These are phyloP conservation scores for Phytophthora meadii DNA, from an alignment of 352 stramenopile species.

Conservation along the genomic window DNA sequence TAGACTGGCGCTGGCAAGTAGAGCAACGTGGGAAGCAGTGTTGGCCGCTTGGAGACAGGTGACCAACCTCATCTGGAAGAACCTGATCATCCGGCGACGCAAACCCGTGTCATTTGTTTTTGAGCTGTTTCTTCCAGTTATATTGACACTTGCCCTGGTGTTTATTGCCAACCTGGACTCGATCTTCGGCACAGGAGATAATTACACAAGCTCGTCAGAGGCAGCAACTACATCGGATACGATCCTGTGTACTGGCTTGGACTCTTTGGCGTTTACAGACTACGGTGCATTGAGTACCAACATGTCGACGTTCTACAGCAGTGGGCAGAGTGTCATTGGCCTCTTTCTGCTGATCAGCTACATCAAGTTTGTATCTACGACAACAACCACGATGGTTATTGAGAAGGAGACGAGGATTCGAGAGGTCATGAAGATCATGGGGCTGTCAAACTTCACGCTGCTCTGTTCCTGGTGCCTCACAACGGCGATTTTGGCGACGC, in stretches of 20 bases:
- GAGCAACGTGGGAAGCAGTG: conserved; percentile 36
- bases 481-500: conserved; percentile 52
- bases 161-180: conserved; percentile 70
- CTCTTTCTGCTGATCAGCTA: conserved; percentile 69
- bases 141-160: conserved; percentile 58
- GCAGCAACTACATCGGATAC: conserved; percentile 17
- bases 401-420: conserved; percentile 84
- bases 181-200: conserved; percentile 43
- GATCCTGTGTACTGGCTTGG: conserved; percentile 50
- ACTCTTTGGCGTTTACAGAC: conserved; percentile 27
- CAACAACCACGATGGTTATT: conserved; percentile 72
- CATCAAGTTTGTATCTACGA: conserved; percentile 74
- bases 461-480: conserved; percentile 71
- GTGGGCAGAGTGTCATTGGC: conserved; percentile 65
- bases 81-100: conserved; percentile 55
- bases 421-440: conserved; percentile 90
- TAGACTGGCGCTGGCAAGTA: conserved; percentile 27
- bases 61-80: conserved; percentile 80
- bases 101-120: conserved; percentile 62
- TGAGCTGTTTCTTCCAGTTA: conserved; percentile 63
- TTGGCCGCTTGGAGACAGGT: conserved; percentile 55
- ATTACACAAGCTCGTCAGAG: conserved; percentile 20
- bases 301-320: conserved; percentile 70
- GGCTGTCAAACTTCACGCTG: conserved; percentile 65
- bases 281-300: conserved; percentile 51